phyloP scores from a whole-genome alignment of 306 rosid genomes.

The Morella rubra region DNA sequence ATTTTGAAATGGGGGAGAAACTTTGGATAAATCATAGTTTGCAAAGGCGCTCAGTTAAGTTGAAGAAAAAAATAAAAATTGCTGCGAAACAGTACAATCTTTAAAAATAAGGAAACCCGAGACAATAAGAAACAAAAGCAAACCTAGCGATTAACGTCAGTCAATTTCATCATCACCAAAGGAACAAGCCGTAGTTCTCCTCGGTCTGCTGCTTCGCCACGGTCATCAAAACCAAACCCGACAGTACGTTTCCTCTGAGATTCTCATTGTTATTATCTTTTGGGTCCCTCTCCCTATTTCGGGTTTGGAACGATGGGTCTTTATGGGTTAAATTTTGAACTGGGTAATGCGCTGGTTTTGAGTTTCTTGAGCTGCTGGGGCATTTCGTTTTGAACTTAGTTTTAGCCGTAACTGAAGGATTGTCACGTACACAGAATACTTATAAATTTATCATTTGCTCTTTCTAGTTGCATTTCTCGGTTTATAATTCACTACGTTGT shows the following conservation, averaged over 20 bases:
- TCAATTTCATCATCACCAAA: constrained; percentile 15
- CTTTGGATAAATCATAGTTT: no score
- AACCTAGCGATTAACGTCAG: constrained; percentile 26
- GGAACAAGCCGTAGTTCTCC: neutral
- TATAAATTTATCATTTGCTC: neutral
- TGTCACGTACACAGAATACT: neutral
- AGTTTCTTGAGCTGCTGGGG: neutral
- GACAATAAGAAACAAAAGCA: neutral
- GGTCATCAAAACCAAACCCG: neutral
- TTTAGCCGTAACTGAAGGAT: neutral
- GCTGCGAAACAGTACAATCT: no score
- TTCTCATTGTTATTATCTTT: neutral
- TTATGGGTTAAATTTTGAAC: neutral
- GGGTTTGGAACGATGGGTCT: neutral
- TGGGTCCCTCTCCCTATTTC: neutral
- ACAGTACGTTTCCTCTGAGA: neutral
- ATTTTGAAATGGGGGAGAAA: no score
- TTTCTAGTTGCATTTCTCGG: neutral
- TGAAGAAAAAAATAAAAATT: no score
- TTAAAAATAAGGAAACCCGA: no score
- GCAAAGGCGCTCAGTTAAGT: no score
- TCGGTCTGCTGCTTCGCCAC: constrained; percentile 1
- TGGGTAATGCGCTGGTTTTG: neutral
- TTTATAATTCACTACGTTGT: no score
- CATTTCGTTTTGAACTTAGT: neutral